Percentiles rank a stretch among this genome's conserved stretches.
Evolutionary conservation across 495 filamentous ascomycete species (phyloP).

Genomic region (Lepidopterella palustris): DNA sequence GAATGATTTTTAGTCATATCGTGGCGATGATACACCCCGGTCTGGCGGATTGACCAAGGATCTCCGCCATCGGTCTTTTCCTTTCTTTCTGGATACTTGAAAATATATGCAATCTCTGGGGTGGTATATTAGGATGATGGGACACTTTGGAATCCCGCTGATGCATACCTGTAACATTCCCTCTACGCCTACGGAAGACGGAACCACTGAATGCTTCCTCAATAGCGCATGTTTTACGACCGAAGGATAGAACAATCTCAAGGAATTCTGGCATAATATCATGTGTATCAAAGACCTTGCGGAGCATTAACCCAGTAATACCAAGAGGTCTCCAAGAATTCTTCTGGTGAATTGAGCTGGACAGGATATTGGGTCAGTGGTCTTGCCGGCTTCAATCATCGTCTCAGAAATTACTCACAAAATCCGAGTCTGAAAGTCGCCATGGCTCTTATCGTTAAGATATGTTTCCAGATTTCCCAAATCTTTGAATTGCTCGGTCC

Average conservation of each 20-base stretch:
- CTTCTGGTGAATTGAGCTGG: conserved; percentile 41
- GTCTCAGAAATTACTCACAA: conserved; percentile 29
- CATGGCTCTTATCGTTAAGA: neutral
- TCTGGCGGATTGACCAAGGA: conserved; percentile 43
- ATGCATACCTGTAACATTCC: conserved; percentile 1
- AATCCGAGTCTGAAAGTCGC: conserved; percentile 14
- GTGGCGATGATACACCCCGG: conserved; percentile 40
- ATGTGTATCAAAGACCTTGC: conserved; percentile 31
- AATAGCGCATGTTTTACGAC: conserved; percentile 34
- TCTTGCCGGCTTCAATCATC: conserved; percentile 6
- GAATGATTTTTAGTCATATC: conserved; percentile 29
- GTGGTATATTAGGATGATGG: neutral
- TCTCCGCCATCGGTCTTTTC: conserved; percentile 21
- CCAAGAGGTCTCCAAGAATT: conserved; percentile 43
- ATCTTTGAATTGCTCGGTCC: neutral
- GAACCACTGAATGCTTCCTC: conserved; percentile 38
- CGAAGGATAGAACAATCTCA: conserved; percentile 40
- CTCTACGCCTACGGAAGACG: conserved; percentile 23
- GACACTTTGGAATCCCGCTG: neutral
- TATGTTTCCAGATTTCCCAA: neutral
- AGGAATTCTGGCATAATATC: conserved; percentile 33
- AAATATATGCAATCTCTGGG: conserved; percentile 39
- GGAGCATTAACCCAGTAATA: conserved; percentile 34
- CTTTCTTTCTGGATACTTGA: conserved; percentile 42
- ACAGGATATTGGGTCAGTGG: neutral